Evolutionary conservation across 1,139 yeast genomes (phyloP).

Genomic region (Protomyces lactucae-debilis): DNA sequence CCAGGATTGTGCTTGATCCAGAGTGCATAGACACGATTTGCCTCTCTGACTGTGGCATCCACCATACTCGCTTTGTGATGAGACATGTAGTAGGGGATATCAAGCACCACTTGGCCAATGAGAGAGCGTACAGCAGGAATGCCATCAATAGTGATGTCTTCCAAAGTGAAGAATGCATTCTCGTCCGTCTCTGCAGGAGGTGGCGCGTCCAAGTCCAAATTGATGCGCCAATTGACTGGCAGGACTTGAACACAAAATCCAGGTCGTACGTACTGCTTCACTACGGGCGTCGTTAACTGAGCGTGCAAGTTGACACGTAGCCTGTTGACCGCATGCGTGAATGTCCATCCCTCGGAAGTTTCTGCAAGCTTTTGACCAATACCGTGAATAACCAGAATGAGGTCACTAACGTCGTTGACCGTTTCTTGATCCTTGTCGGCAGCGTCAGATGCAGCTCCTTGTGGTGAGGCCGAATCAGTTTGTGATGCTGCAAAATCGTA

Average conservation of each 20-base stretch:
- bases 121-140: slow-evolving; percentile 70
- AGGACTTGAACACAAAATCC: slow-evolving; percentile 38
- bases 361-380: slow-evolving; percentile 86
- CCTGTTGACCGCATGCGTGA: slow-evolving; percentile 76
- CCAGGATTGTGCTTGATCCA: slow-evolving; percentile 62
- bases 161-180: slow-evolving; percentile 52
- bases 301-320: slow-evolving; percentile 47
- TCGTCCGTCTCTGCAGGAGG: slow-evolving; percentile 26
- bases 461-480: background rate
- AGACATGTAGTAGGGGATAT: slow-evolving; percentile 81
- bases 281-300: slow-evolving; percentile 35
- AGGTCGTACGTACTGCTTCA: slow-evolving; percentile 34
- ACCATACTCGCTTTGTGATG: slow-evolving; percentile 59
- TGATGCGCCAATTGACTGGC: slow-evolving; percentile 45
- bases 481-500: slow-evolving; percentile 12
- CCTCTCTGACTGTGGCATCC: slow-evolving; percentile 60
- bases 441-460: background rate
- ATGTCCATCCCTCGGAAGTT: slow-evolving; percentile 73
- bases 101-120: slow-evolving; percentile 81
- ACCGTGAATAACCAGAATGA: slow-evolving; percentile 84
- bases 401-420: slow-evolving; percentile 31
- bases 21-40: slow-evolving; percentile 61
- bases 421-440: slow-evolving; percentile 6
- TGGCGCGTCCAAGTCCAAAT: slow-evolving; percentile 38
- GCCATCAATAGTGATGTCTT: slow-evolving; percentile 75